Percentiles rank a stretch among this genome's conserved stretches.
Evolutionary conservation across 148 eudicot genomes (phyloP).

Genomic region (Nepenthes gracilis): DNA sequence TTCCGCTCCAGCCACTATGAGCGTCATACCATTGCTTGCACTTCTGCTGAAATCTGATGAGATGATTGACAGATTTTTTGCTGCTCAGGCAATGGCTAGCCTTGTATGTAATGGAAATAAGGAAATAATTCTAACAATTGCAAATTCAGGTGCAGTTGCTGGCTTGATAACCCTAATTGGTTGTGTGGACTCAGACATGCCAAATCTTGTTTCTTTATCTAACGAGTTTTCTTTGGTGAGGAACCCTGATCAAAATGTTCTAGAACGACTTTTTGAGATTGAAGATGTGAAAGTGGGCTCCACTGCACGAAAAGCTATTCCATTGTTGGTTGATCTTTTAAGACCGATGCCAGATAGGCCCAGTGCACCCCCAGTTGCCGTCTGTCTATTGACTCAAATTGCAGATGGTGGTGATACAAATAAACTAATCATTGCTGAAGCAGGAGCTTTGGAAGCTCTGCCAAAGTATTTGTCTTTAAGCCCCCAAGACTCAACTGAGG

Average conservation of each 20-base stretch:
- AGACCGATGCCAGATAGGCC: slow-evolving; percentile 86
- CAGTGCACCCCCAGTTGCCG: slow-evolving; percentile 50
- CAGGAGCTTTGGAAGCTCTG: slow-evolving; percentile 78
- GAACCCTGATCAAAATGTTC: slow-evolving; percentile 57
- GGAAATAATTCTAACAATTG: slow-evolving; percentile 52
- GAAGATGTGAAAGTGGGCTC: slow-evolving; percentile 67
- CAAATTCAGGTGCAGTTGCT: slow-evolving; percentile 63
- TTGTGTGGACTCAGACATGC: slow-evolving; percentile 54
- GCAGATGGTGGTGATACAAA: slow-evolving; percentile 65
- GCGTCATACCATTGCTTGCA: slow-evolving; percentile 48
- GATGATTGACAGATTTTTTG: slow-evolving; percentile 50
- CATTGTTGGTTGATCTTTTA: slow-evolving; percentile 65
- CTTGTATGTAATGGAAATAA: slow-evolving; percentile 45
- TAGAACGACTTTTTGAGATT: slow-evolving; percentile 49
- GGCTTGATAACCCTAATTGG: slow-evolving; percentile 52
- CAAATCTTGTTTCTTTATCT: slow-evolving; percentile 49
- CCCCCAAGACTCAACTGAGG: slow-evolving; percentile 67
- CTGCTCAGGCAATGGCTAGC: slow-evolving; percentile 84
- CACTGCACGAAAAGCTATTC: slow-evolving; percentile 61
- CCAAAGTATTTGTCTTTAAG: slow-evolving; percentile 68
- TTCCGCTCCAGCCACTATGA: slow-evolving; percentile 36
- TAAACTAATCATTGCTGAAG: slow-evolving; percentile 70
- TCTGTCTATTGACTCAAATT: slow-evolving; percentile 45
- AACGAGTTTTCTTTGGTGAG: slow-evolving; percentile 53
- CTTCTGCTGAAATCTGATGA: slow-evolving; percentile 61